Conservation (phyloP, 2,329 filamentous ascomycete species). For the Phyllosticta citriasiana region DNA sequence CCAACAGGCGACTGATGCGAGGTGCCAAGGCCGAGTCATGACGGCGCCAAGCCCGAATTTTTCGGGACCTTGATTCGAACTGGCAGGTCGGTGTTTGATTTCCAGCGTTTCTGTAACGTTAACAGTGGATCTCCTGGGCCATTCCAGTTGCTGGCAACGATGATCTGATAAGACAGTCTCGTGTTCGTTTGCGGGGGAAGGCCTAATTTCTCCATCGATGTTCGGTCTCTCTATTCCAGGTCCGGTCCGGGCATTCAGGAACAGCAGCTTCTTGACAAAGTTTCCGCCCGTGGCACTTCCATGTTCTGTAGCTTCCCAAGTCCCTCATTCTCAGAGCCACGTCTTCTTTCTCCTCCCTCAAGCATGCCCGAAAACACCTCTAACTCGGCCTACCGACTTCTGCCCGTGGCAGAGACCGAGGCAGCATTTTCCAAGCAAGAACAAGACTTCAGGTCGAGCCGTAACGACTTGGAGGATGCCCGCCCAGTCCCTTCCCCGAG, state of each 20-base stretch:
- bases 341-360: not conserved
- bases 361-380: not conserved
- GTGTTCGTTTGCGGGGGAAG: not conserved
- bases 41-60: not conserved
- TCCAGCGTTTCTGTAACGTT: not conserved
- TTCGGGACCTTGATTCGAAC: not conserved
- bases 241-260: not conserved
- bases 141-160: not conserved
- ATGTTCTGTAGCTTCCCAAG: too few relatives aligned
- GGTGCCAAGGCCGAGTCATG: too few relatives aligned
- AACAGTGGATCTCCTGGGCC: not conserved
- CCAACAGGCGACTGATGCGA: too few relatives aligned
- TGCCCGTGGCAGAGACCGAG: not conserved
- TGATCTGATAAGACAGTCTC: not conserved
- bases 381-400: not conserved
- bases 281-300: too few relatives aligned
- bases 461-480: not conserved
- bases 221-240: not conserved
- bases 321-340: not conserved
- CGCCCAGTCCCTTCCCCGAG: not conserved
- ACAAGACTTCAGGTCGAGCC: not conserved
- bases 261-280: not conserved
- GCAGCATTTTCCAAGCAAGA: not conserved
- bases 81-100: not conserved
- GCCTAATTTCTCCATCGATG: not conserved